Base-by-base conservation (phyloP, 2,329 filamentous ascomycete genomes). In the Tympanopsis confertula region DNA sequence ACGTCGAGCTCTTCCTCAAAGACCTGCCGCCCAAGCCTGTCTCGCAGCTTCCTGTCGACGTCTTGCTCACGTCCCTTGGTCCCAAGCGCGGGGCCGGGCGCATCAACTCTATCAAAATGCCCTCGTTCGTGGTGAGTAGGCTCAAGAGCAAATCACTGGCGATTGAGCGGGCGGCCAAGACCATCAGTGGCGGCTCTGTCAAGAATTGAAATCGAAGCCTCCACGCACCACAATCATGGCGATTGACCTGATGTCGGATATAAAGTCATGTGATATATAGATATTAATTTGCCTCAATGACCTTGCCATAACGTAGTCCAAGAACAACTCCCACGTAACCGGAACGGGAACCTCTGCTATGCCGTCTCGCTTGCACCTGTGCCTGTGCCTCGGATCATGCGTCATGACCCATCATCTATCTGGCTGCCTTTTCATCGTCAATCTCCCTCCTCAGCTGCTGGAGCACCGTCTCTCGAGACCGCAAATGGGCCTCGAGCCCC, bases 371-470 rank as follows among this genome's bases (percentile, higher is more conserved):
- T n/a, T n/a, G n/a, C n/a, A n/a, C n/a, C n/a, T n/a, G n/a, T n/a
- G n/a, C n/a, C n/a, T n/a, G n/a, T n/a, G n/a, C n/a, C n/a, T n/a
- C n/a, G n/a, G n/a, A n/a, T n/a, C n/a, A n/a, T n/a, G n/a, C n/a
- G n/a, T n/a, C n/a, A n/a, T n/a, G n/a, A n/a, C n/a, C n/a, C n/a
- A n/a, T n/a, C n/a, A n/a, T n/a, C n/a, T n/a, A n/a, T n/a, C n/a
- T n/a, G n/a, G n/a, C n/a, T 41, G 65, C 63, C 67, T 84, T 91
- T 71, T 89, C 88, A 17, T 86, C 81, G 51, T 95, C 87, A 59
- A 96, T 82, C 62, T 95, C 79, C 53, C 76, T 69, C 59, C 77
- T 74, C 54, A 96, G 55, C 56, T 86, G 82, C 35, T 82, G 77
- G 50, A 98, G 63, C 20, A 80, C 74, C 46, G 80, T 74, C 59